Conservation (phyloP, 768 basidiomycete genomes). For the Hygrophorus russula region DNA sequence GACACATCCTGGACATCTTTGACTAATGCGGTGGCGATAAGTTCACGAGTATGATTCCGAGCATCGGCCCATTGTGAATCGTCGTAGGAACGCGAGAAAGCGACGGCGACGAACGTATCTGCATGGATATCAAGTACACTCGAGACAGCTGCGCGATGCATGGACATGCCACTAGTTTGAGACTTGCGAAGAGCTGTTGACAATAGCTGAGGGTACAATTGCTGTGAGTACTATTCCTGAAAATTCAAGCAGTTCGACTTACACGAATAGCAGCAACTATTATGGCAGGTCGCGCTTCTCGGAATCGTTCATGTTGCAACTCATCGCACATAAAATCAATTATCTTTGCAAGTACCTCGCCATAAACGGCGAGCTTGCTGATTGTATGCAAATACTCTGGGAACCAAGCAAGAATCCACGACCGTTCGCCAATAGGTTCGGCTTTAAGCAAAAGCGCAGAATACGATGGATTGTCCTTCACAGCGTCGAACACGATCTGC, state of each 20-base stretch:
- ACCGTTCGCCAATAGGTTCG: slow-evolving; percentile 20
- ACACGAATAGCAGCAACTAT: slow-evolving; percentile 57
- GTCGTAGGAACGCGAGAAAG: slow-evolving; percentile 23
- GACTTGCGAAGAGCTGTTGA: slow-evolving; percentile 17
- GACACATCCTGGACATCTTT: slow-evolving; percentile 21
- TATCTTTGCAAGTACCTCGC: slow-evolving; percentile 63
- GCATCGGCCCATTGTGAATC: slow-evolving; percentile 23
- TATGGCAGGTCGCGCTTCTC: slow-evolving; percentile 43
- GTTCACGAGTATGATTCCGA: slow-evolving; percentile 21
- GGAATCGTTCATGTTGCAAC: slow-evolving; percentile 68
- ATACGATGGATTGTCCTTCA: slow-evolving; percentile 68
- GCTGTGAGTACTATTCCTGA: background rate
- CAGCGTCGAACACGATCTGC: slow-evolving; percentile 66
- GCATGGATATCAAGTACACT: slow-evolving; percentile 29
- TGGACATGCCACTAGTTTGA: slow-evolving; percentile 12
- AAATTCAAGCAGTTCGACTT: slow-evolving; percentile 18
- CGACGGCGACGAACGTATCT: slow-evolving; percentile 24
- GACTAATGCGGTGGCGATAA: slow-evolving; percentile 21
- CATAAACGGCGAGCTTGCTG: slow-evolving; percentile 33
- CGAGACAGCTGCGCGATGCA: slow-evolving; percentile 14
- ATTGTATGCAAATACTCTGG: slow-evolving; percentile 50
- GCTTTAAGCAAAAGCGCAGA: slow-evolving; percentile 29
- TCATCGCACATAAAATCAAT: slow-evolving; percentile 71
- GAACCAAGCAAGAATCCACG: slow-evolving; percentile 56
- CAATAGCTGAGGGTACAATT: slow-evolving; percentile 18